Conservation (phyloP, 306 rosid genomes). For the Luffa aegyptiaca region DNA sequence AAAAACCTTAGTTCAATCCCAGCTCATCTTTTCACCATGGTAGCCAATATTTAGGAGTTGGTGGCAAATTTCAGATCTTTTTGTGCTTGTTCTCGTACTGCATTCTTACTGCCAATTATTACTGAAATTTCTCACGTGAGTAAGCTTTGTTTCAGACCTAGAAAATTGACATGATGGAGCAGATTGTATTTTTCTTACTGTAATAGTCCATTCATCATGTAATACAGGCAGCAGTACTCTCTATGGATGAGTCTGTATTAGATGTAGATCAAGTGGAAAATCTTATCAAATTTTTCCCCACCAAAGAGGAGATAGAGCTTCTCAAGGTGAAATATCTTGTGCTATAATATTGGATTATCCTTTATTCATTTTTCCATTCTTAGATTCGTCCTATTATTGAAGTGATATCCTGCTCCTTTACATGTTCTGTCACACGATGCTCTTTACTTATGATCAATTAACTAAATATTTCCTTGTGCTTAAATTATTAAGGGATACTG, state of each 20-base stretch:
- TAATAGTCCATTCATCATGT: conserved; percentile 17
- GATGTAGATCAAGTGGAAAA: conserved; percentile 97
- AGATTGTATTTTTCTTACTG: conserved; percentile 4
- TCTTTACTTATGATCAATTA: not conserved
- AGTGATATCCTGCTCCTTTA: not conserved
- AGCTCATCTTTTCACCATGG: not conserved
- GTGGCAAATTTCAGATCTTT: not conserved
- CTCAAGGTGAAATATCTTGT: conserved; percentile 55
- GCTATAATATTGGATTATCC: not conserved
- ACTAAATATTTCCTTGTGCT: conserved; percentile 22
- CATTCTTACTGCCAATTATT: not conserved
- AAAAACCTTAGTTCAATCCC: not conserved
- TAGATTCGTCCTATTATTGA: not conserved
- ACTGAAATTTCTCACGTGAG: not conserved
- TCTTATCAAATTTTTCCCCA: conserved; percentile 89
- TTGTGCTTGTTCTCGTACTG: not conserved
- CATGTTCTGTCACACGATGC: conserved; percentile 1
- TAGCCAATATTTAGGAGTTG: conserved; percentile 2
- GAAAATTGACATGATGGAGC: not conserved
- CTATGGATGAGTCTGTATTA: conserved; percentile 85
- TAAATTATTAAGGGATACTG: conserved; percentile 51
- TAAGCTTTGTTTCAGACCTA: not conserved
- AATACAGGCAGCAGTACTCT: conserved; percentile 79
- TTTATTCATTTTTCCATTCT: not conserved
- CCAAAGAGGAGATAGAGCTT: conserved; percentile 97